A percentile compares a stretch with the other conserved stretches of the same genome.
phyloP scores from a whole-genome alignment of 169 alveolate genomes.

The Plasmodium cynomolgi region DNA sequence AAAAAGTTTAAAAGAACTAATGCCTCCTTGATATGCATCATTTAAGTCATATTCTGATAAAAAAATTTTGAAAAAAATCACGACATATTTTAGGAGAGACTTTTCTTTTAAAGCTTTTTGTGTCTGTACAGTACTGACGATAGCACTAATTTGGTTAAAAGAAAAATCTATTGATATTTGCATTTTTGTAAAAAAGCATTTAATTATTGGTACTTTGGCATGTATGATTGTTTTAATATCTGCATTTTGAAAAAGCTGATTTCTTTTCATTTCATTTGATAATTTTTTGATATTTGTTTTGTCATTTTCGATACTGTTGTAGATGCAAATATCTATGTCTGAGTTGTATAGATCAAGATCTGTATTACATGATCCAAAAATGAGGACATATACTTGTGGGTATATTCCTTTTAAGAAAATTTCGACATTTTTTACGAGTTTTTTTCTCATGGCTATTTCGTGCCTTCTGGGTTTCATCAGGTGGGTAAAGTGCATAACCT shows the following conservation, averaged over 20 bases:
- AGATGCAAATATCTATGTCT: slow-evolving; percentile 53
- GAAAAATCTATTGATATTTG: slow-evolving; percentile 15
- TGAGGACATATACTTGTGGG: neutral
- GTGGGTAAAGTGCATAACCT: neutral
- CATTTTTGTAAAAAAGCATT: slow-evolving; percentile 16
- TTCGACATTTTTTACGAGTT: neutral
- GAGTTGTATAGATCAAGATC: slow-evolving; percentile 41
- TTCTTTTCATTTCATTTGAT: slow-evolving; percentile 1
- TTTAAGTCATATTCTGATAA: slow-evolving; percentile 19
- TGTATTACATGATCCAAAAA: slow-evolving; percentile 54
- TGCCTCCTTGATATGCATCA: slow-evolving; percentile 51
- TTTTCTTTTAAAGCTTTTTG: slow-evolving; percentile 1
- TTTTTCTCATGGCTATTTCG: slow-evolving; percentile 47
- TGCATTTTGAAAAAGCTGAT: slow-evolving; percentile 4
- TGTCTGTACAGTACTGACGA: slow-evolving; percentile 19
- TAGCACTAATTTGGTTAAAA: slow-evolving; percentile 34
- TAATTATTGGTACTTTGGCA: slow-evolving; percentile 33
- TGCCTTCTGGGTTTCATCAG: slow-evolving; percentile 28
- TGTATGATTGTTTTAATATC: neutral
- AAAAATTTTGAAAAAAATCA: slow-evolving; percentile 26
- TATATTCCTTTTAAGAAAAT: neutral
- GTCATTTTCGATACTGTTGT: neutral
- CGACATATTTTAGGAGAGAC: slow-evolving; percentile 1
- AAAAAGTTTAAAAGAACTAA: slow-evolving; percentile 29
- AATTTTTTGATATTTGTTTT: neutral